Evolutionary conservation across 176 grass and related monocot species (phyloP), one percentile per base, ranked within the genome.

Genomic region (Oryza coarctata): DNA sequence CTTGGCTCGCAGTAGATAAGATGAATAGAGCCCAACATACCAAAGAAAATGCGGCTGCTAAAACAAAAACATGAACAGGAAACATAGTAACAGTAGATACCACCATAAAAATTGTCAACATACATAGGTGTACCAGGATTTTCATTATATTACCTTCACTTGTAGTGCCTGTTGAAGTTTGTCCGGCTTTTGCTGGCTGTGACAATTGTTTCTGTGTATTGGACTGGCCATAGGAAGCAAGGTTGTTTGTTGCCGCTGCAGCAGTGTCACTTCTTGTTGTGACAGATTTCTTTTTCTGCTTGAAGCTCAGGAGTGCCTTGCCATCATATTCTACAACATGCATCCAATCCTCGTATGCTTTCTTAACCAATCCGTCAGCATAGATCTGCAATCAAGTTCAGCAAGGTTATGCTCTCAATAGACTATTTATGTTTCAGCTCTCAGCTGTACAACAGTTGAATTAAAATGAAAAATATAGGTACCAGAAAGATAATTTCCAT

Each of bases 291-390:
- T 91, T 94, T 80, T 87, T 93, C 86, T 97, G 94, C 65, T 97
- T 97, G 79, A 89, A 88, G 75, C 86, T 89, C 68, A 97, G 69
- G 33, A 97, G 89, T 60, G 89, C 94, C 82, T 97, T 93, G 43
- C 91, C 94, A 89, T 97, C 94, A 75, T 97, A 94, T 91, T 97
- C 94, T 85, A 97, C 70, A 84, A 83, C 94, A 81, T 94, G 89
- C 29, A 87, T 88, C 94, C 94, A 97, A 36, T 97, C 90, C 66
- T 97, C 94, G 2, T 97, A 97, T 31, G 94, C 89, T 84, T 91
- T 91, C 83, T 94, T 97, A 47, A 97, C 94, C 80, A 97, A 85
- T 38, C 80, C 23, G 26, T 97, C 94, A 32, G 89, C 84, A 76
- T 89, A 90, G 47, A 86, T 78, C 94, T 97, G 77, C 41, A 70